Evolutionary conservation across 768 basidiomycete genomes (phyloP), one percentile per base, ranked within the genome.

Genomic region (Macrolepiota dolichaula): DNA sequence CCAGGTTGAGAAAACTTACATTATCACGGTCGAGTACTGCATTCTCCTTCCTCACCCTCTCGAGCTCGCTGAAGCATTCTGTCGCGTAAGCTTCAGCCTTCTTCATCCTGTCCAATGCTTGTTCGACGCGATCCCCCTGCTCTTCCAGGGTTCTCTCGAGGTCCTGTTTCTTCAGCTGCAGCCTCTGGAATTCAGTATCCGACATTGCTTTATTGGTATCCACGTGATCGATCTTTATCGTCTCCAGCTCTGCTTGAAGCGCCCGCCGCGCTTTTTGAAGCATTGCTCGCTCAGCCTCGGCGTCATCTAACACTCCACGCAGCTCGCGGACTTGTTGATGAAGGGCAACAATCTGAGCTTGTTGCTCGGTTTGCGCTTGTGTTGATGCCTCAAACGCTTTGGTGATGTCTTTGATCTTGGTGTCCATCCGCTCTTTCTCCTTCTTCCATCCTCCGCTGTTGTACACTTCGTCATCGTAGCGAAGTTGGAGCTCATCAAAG

Each of bases 321-420:
- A 95, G 79, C 67, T 94, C 91, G 44, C 90, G 86, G 57, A 92
- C 91, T 80, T 94, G 92, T 1, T 90, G 91, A 67, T 94, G 90
- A 15, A 94, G 79, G 2, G 88, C 82, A 29, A 91, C 88, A 50
- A 94, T 93, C 63, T 93, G 93, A 0, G 87, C 77, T 69, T 93
- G 92, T 65, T 94, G 93, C 65, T 94, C 92, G 0, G 85, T 76
- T 66, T 92, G 91, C 0, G 84, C 87, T 42, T 81, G 81, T 1
- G 80, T 82, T 1, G 91, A 87, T 1, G 86, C 78, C 65, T 92
- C 90, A 69, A 87, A 92, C 1, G 88, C 91, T 58, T 85, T 86
- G 24, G 83, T 86, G 61, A 92, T 68, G 70, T 94, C 89, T 4
- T 70, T 71, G 56, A 94, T 91, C 81, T 91, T 93, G 55, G 84